phyloP scores from a whole-genome alignment of 768 basidiomycete genomes.

The Ephemerocybe angulata region DNA sequence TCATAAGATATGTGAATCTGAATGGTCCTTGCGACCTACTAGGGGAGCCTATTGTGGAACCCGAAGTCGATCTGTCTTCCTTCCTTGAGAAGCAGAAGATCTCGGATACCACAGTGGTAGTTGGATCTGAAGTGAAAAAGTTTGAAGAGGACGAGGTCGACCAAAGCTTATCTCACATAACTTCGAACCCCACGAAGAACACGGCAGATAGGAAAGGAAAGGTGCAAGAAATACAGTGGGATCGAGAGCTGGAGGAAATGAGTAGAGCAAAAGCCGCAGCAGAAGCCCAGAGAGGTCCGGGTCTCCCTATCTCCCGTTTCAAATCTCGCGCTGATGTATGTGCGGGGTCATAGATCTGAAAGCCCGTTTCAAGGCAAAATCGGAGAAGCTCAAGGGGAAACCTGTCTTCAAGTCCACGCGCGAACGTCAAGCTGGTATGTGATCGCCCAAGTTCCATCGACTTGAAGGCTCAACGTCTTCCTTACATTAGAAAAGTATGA shows the following conservation, averaged over 20 bases:
- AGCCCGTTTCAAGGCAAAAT: constrained; percentile 52
- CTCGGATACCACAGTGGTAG: constrained; percentile 32
- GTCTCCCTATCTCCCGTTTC: too few relatives aligned
- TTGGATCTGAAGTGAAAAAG: constrained; percentile 21
- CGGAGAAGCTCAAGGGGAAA: constrained; percentile 40
- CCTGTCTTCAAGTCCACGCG: constrained; percentile 20
- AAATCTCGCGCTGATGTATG: neutral
- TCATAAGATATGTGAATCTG: neutral
- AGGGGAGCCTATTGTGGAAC: constrained; percentile 68
- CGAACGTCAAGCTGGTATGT: constrained; percentile 36
- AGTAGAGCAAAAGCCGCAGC: constrained; percentile 67
- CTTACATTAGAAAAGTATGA: constrained; percentile 25
- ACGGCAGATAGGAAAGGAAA: constrained; percentile 55
- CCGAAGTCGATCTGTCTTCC: constrained; percentile 65
- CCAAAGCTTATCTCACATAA: constrained; percentile 50
- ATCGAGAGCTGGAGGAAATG: constrained; percentile 60
- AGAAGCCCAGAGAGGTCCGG: constrained; percentile 72
- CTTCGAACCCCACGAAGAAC: constrained; percentile 23
- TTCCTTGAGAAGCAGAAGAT: constrained; percentile 65
- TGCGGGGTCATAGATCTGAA: constrained; percentile 47
- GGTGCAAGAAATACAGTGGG: constrained; percentile 64
- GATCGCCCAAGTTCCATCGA: neutral
- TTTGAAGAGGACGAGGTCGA: constrained; percentile 62
- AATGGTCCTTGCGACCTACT: neutral
- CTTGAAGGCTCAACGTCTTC: neutral